Evolutionary conservation across 2,329 filamentous ascomycete genomes (phyloP), one percentile per base, ranked within the genome.

Genomic region (Zasmidium angulare): DNA sequence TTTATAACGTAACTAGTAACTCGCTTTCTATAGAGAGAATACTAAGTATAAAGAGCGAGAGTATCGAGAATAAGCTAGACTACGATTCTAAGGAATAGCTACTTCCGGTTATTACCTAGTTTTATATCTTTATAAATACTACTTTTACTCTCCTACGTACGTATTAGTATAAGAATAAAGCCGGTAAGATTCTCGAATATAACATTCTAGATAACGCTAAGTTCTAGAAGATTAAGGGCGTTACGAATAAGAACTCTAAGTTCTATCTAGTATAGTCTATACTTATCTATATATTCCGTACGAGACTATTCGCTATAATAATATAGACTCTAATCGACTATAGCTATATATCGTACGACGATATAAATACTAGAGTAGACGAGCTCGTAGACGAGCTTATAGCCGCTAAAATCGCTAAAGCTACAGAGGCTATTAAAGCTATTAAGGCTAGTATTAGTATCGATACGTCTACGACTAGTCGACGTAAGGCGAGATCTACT

Each of bases 221-320:
- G 50, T 40, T 29, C 50, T 40, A 29, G 19, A 31, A 29, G 10
- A 52, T 52, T 36, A 52, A 52, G 26, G 21, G 31, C 19, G 20
- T 52, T 40, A 52, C 24, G n/a, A 52, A 36, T 20, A 52, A 52
- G 50, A 52, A 52, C 24, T 26, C 26, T n/a, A 52, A 52, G 50
- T 52, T 52, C 50, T 52, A 29, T 36, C 20, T n/a, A 2, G n/a
- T 31, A 12, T 40, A 52, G 50, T 31, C 23, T 36, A 24, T 52
- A 21, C 3, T 40, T 31, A 20, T 36, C 1, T n/a, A 26, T 40
- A 14, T 23, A n/a, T 52, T 52, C 19, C n/a, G 36, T 23, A 19
- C n/a, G n/a, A 14, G 50, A 14, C 14, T 19, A 17, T 29, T 52
- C 19, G 19, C 4, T 2, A 7, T 52, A 20, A 19, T 52, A 24